A percentile compares a stretch with the other conserved stretches of the same genome.
Evolutionary conservation across 371 early-diverging fungal genomes (phyloP).

Genomic region (Saksenaea oblongispora): DNA sequence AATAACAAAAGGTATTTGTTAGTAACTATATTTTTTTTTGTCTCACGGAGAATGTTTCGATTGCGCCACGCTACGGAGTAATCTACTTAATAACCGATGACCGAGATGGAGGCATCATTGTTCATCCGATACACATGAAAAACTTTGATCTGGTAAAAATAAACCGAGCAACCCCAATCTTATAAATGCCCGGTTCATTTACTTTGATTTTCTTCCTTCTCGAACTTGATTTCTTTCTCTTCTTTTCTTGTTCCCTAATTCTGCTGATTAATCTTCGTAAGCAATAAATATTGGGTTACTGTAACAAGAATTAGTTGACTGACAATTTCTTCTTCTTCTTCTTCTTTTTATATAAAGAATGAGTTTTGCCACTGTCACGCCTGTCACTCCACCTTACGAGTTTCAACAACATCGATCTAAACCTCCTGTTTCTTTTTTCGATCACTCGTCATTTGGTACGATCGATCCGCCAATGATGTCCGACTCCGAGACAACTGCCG

Average conservation of each 20-base stretch:
- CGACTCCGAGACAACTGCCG: slow-evolving; percentile 17
- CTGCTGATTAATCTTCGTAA: background rate
- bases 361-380: slow-evolving; percentile 14
- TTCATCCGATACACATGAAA: slow-evolving; percentile 1
- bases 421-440: background rate
- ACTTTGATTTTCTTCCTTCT: background rate
- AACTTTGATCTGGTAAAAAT: background rate
- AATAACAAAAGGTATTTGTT: too few relatives aligned
- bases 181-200: background rate
- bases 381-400: slow-evolving; percentile 12
- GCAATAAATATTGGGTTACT: background rate
- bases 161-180: background rate
- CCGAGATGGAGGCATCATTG: background rate
- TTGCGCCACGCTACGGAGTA: slow-evolving; percentile 3
- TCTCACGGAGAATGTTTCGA: background rate
- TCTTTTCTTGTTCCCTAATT: background rate
- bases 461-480: background rate
- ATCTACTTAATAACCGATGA: background rate
- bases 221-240: background rate
- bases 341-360: slow-evolving; percentile 13
- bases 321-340: background rate
- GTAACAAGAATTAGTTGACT: too few relatives aligned
- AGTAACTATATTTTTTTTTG: too few relatives aligned
- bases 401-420: slow-evolving; percentile 10
- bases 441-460: background rate